phyloP scores from a whole-genome alignment of 257 asterid genomes.

The Nicotiana paniculata region DNA sequence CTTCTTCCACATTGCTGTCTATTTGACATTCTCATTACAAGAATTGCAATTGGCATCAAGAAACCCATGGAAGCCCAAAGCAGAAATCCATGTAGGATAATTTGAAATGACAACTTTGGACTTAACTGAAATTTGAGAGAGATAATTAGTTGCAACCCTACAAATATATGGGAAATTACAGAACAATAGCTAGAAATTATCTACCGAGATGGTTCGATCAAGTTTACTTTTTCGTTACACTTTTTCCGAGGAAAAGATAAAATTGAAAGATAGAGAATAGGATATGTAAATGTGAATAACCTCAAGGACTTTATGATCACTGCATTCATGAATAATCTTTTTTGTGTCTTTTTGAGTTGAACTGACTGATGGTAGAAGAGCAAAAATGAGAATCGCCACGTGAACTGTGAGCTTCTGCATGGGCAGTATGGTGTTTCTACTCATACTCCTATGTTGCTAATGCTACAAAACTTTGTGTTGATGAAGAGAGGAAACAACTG shows the following conservation, averaged over 20 bases:
- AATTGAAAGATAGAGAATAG: background rate
- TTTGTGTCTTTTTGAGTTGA: slow-evolving; percentile 23
- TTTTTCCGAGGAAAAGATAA: background rate
- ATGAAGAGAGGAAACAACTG: background rate
- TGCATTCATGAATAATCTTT: slow-evolving; percentile 20
- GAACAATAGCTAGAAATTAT: background rate
- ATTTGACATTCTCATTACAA: slow-evolving; percentile 55
- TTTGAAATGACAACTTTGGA: slow-evolving; percentile 45
- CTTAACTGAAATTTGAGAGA: slow-evolving; percentile 29
- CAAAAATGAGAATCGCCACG: slow-evolving; percentile 21
- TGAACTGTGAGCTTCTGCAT: slow-evolving; percentile 23
- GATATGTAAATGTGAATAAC: slow-evolving; percentile 13
- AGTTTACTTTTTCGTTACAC: background rate
- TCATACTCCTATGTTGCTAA: background rate
- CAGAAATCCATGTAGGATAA: slow-evolving; percentile 69
- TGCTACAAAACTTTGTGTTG: slow-evolving; percentile 6
- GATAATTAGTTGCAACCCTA: background rate
- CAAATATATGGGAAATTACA: background rate
- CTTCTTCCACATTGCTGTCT: slow-evolving; percentile 39
- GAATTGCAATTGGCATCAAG: slow-evolving; percentile 58
- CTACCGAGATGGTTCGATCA: background rate
- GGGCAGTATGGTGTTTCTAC: slow-evolving; percentile 16
- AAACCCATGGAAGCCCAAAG: slow-evolving; percentile 90
- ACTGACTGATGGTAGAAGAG: slow-evolving; percentile 23
- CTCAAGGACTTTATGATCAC: slow-evolving; percentile 29